These are phyloP conservation scores for Sextonia rubra DNA, from an alignment of 164 flowering plant genomes.

Conservation along the genomic window DNA sequence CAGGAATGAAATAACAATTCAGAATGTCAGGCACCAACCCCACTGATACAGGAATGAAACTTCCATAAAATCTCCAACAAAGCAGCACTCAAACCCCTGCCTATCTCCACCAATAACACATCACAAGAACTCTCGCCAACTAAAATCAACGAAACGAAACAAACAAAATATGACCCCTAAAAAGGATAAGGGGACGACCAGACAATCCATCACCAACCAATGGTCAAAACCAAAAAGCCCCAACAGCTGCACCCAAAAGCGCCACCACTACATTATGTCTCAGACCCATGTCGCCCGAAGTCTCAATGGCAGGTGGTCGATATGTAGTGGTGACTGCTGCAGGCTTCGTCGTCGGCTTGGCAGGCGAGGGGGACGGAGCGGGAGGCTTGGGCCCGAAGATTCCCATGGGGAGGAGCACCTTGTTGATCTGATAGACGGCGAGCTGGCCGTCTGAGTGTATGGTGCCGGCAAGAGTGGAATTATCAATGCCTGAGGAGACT, in stretches of 20 bases:
- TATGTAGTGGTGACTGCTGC: background rate
- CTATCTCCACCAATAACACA: background rate
- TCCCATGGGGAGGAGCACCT: conserved; percentile 64
- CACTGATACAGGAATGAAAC: background rate
- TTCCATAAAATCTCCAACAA: too few relatives aligned
- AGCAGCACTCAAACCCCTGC: background rate
- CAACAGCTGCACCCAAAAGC: background rate
- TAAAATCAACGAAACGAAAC: background rate
- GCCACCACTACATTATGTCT: background rate
- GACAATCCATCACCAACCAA: too few relatives aligned
- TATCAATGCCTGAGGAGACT: conserved; percentile 55
- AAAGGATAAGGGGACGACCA: background rate
- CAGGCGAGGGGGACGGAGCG: conserved; percentile 50
- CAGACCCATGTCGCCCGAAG: background rate
- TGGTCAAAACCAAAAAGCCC: background rate
- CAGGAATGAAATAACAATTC: background rate
- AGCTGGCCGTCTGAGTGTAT: conserved; percentile 57
- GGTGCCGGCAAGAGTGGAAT: conserved; percentile 48
- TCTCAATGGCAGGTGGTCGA: too few relatives aligned
- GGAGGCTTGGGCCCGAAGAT: conserved; percentile 50
- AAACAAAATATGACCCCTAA: background rate
- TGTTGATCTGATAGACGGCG: conserved; percentile 73
- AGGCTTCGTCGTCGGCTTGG: conserved; percentile 37
- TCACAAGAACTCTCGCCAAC: background rate
- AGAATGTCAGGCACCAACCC: background rate